Evolutionary conservation across 371 early-diverging fungal species (phyloP), one percentile per base, ranked within the genome.

Genomic region (Gilbertella persicaria): DNA sequence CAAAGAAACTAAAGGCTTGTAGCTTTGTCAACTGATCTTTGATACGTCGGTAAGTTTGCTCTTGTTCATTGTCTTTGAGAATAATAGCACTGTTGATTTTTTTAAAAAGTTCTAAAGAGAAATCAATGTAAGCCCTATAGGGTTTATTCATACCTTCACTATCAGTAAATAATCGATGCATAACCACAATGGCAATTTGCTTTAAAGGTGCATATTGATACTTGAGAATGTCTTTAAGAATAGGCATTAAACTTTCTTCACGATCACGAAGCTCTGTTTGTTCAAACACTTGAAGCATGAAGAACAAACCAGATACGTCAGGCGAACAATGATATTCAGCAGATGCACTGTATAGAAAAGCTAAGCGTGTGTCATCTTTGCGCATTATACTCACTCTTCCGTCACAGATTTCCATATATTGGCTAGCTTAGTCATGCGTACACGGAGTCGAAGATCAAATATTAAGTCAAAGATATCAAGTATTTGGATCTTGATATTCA

Each of bases 401-500:
- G 58, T 65, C 21, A 41, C 36, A 2, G 24, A 33, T 29, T 64
- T 66, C 72, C 71, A 69, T 21, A 50, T 48, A 5, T 41, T 52
- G 9, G 67, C 60, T 10, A 70, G 40, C 41, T 62, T 67, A 5
- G 50, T 47, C 42, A 73, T 66, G 20, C 82, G 62, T 20, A 79
- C 68, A 33, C 74, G 70, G 5, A 75, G 51, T 25, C 80, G 55
- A 8, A 82, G 46, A 38, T 71, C 69, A 28, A 80, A 64, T 12
- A 82, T 63, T 19, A 70, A 44, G 36, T 82, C 78, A 47, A 82
- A 71, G 20, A 82, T 73, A 14, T 59, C 39, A 30, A 78, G 52
- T 4, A 78, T 72, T 41, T 76, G 77, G 12, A 82, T 77, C 52
- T 82, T 82, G 19, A 66, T 59, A 24, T 71, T 61, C 66, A 80